phyloP scores from a whole-genome alignment of 257 asterid species.

The Salvia miltiorrhiza region DNA sequence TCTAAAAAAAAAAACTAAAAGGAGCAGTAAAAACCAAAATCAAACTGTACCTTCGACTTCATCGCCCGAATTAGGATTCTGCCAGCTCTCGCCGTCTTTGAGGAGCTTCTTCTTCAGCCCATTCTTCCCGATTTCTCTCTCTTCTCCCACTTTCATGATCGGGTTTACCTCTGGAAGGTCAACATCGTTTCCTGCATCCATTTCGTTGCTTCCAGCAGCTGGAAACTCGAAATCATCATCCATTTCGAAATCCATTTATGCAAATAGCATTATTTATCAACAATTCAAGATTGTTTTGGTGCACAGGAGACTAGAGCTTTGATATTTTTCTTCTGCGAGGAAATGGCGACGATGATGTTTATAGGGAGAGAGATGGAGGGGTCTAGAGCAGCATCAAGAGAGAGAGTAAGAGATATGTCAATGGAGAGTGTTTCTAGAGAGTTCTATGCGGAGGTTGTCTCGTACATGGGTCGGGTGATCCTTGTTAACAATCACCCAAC shows the following conservation, averaged over 20 bases:
- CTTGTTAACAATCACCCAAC: too few relatives aligned
- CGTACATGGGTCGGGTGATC: too few relatives aligned
- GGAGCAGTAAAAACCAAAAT: not conserved
- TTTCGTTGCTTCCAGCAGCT: slow-evolving; percentile 12
- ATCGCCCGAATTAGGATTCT: slow-evolving; percentile 37
- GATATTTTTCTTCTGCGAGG: not conserved
- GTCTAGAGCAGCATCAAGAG: not conserved
- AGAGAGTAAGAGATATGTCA: not conserved
- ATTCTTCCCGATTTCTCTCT: slow-evolving; percentile 33
- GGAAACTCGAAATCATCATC: slow-evolving; percentile 41
- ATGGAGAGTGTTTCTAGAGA: slow-evolving; percentile 17
- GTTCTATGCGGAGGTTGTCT: too few relatives aligned
- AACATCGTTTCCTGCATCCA: slow-evolving; percentile 15
- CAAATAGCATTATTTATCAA: not conserved
- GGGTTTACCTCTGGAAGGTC: slow-evolving; percentile 20
- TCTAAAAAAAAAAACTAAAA: not conserved
- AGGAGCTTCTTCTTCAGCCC: slow-evolving; percentile 45
- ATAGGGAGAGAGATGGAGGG: not conserved
- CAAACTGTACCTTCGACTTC: slow-evolving; percentile 46
- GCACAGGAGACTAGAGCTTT: not conserved
- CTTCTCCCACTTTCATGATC: slow-evolving; percentile 36
- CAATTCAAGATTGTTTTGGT: not conserved
- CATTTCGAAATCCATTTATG: slow-evolving; percentile 19
- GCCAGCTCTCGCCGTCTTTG: slow-evolving; percentile 47
- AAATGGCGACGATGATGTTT: not conserved